These are phyloP conservation scores for Colletotrichum filicis DNA, from an alignment of 2,329 filamentous ascomycete species.

Conservation along the genomic window DNA sequence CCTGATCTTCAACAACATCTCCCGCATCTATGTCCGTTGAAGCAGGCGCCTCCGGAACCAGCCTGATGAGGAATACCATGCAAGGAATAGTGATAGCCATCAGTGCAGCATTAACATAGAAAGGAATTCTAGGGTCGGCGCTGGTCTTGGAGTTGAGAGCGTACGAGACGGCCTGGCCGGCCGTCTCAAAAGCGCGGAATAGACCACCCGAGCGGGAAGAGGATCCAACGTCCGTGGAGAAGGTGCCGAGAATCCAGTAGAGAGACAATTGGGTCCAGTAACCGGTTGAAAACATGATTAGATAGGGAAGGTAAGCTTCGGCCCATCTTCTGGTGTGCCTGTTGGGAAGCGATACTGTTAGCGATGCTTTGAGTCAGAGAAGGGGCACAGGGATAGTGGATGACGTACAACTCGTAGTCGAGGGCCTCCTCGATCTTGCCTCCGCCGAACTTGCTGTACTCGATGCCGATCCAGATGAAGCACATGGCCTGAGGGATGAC, in stretches of 20 bases:
- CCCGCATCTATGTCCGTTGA: slow-evolving; percentile 20
- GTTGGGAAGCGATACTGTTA: background rate
- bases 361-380: background rate
- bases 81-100: slow-evolving; percentile 5
- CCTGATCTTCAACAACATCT: background rate
- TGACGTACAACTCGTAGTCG: slow-evolving; percentile 11
- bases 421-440: background rate
- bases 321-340: slow-evolving; percentile 24
- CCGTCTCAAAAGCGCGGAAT: slow-evolving; percentile 42
- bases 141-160: slow-evolving; percentile 41
- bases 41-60: slow-evolving; percentile 20
- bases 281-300: slow-evolving; percentile 18
- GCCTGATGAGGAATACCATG: slow-evolving; percentile 22
- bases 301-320: slow-evolving; percentile 23
- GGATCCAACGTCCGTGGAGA: slow-evolving; percentile 46
- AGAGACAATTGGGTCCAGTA: slow-evolving; percentile 37
- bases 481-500: slow-evolving; percentile 8
- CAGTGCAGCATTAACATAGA: slow-evolving; percentile 9
- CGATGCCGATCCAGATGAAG: slow-evolving; percentile 29
- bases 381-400: accelerated
- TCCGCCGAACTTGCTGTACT: slow-evolving; percentile 24
- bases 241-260: slow-evolving; percentile 50
- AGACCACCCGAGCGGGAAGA: slow-evolving; percentile 43
- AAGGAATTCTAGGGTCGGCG: slow-evolving; percentile 2
- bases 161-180: slow-evolving; percentile 45